phyloP scores from a whole-genome alignment of 352 stramenopile genomes.

The Pythium myriotylum region DNA sequence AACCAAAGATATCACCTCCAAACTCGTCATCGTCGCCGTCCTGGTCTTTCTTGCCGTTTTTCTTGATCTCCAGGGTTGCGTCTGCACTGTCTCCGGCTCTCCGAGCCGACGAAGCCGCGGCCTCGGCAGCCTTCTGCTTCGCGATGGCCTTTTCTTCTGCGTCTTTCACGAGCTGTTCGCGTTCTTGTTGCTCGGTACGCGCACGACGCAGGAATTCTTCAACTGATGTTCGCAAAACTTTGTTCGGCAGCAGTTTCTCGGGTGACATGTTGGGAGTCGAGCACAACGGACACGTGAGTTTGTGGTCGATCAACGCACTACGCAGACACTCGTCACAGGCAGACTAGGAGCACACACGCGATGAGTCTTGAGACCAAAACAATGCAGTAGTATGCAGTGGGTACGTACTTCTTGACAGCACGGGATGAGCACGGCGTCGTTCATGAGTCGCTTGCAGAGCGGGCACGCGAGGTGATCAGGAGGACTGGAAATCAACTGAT shows the following conservation, averaged over 20 bases:
- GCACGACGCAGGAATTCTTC: conserved; percentile 82
- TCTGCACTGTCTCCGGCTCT: conserved; percentile 74
- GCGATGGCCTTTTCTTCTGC: conserved; percentile 79
- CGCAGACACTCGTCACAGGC: conserved; percentile 85
- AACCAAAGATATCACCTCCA: conserved; percentile 83
- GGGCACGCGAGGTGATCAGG: conserved; percentile 89
- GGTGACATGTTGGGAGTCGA: conserved; percentile 83
- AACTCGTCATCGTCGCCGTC: conserved; percentile 84
- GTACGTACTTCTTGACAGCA: conserved; percentile 87
- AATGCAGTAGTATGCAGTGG: background rate
- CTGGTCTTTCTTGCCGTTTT: conserved; percentile 68
- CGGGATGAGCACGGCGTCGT: conserved; percentile 85
- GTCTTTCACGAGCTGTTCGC: conserved; percentile 84
- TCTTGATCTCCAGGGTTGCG: conserved; percentile 86
- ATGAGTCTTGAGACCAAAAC: background rate
- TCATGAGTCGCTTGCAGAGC: conserved; percentile 88
- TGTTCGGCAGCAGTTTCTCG: conserved; percentile 84
- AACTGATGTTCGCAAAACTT: conserved; percentile 79
- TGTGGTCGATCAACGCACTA: conserved; percentile 73
- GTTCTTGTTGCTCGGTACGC: conserved; percentile 81
- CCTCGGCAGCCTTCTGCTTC: conserved; percentile 77
- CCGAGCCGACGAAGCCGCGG: conserved; percentile 51
- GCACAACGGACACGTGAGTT: conserved; percentile 82
- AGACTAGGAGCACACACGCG: conserved; percentile 40
- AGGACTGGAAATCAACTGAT: conserved; percentile 90